Evolutionary conservation across 345 rosid genomes (phyloP).

Genomic region (Bruguiera gymnorhiza): DNA sequence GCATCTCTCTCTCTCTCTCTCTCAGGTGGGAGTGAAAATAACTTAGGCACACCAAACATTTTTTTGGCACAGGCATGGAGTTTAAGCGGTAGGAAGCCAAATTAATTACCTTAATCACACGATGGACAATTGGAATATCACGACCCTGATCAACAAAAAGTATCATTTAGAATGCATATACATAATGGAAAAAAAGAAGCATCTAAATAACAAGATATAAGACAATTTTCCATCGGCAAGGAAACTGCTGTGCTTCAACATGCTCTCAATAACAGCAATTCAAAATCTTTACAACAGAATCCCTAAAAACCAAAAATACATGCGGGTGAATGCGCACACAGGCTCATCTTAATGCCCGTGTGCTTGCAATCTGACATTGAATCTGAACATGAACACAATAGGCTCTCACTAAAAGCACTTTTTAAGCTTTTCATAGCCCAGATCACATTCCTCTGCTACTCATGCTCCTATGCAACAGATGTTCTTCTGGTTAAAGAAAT

Average conservation of each 20-base stretch:
- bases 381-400: no score
- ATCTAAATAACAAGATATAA: neutral
- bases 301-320: neutral
- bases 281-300: neutral
- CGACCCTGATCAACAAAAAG: slow-evolving; percentile 64
- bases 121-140: slow-evolving; percentile 94
- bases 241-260: neutral
- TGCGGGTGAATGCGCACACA: no score
- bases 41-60: neutral
- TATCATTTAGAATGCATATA: slow-evolving; percentile 4
- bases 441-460: no score
- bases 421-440: no score
- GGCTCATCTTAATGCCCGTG: no score
- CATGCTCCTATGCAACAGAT: no score
- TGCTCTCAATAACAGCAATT: neutral
- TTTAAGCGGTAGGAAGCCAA: neutral
- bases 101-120: slow-evolving; percentile 77
- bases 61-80: neutral
- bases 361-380: no score
- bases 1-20: no score
- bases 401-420: no score
- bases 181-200: neutral
- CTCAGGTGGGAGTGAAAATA: neutral
- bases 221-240: neutral
- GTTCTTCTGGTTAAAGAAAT: no score